Conservation (phyloP, 306 rosid species). For the Psophocarpus tetragonolobus region DNA sequence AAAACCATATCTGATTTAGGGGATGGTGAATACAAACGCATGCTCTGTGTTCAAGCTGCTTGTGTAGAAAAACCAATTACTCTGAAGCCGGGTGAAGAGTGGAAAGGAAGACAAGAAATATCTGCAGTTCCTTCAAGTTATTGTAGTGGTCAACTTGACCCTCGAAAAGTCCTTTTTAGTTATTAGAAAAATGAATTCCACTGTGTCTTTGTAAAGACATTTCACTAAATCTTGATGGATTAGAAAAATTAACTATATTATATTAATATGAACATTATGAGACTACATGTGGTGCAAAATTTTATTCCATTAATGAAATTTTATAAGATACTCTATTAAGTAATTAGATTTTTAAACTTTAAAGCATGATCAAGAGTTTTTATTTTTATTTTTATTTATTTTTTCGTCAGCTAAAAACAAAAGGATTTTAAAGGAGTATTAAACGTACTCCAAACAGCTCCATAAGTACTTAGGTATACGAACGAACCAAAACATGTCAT, state of each 20-base stretch:
- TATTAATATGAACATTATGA: background rate
- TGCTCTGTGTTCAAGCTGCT: constrained; percentile 80
- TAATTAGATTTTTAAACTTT: too few species aligned
- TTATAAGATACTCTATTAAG: too few species aligned
- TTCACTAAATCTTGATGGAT: constrained; percentile 15
- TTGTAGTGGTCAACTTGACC: constrained; percentile 77
- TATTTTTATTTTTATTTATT: too few species aligned
- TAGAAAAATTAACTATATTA: background rate
- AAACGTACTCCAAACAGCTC: too few species aligned
- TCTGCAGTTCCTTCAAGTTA: constrained; percentile 77
- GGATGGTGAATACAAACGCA: constrained; percentile 61
- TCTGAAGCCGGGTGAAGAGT: constrained; percentile 84
- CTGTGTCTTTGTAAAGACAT: constrained; percentile 48
- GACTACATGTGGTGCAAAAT: background rate
- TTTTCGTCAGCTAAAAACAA: too few species aligned
- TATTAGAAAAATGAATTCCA: constrained; percentile 30
- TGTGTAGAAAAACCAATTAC: constrained; percentile 63
- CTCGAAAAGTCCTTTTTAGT: constrained; percentile 39
- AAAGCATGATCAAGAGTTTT: too few species aligned
- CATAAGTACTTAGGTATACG: too few species aligned
- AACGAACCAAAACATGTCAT: too few species aligned
- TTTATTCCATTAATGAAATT: background rate
- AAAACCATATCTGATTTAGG: constrained; percentile 69
- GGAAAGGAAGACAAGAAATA: constrained; percentile 83
- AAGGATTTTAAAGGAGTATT: too few species aligned